Base-by-base conservation (phyloP, 495 filamentous ascomycete genomes). In the Talaromyces liani region DNA sequence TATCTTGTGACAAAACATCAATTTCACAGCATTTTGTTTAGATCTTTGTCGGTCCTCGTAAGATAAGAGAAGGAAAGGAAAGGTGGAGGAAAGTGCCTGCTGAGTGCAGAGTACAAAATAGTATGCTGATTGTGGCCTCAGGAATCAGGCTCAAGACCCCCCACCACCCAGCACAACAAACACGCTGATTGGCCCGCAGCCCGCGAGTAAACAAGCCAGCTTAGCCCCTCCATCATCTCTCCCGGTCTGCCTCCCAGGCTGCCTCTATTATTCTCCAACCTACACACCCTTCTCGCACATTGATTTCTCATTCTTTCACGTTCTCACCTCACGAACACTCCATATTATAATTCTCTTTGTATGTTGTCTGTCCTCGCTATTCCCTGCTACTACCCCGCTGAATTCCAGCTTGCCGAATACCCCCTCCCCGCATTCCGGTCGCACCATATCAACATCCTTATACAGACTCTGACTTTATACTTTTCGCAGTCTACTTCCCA, bases 361-460 rank as follows among this genome's bases (percentile, higher is more conserved):
- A 80, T 78, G 77, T 79, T 76, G 22, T 29, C 20, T 22, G 10
- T 56, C 24, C 53, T 56, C 22, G 24, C 20, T 27, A 25, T 56
- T 56, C 10, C 10, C 8, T 8, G 20, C 24, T 25, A 29, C 53
- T 56, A 29, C 27, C 53, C 9, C 22, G 22, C 14, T 25, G 24
- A 29, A 29, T 12, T 54, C 16, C 27, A 29, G 53, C 22, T 56
- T 56, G 27, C 53, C 53, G 53, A 56, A 56, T 14, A 27, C 22
- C 27, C 27, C 56, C 31, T 55, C 51, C 51, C 56, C 58, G 39
- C 58, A 60, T 49, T 33, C 18, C 58, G 58, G 58, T 60, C 58
- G 58, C 58, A 47, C 39, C 39, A 47, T 20, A 16, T 25, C 34
- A 49, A 6, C n/a, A 18, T 20, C 31, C 12, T 27, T 36, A 34